phyloP scores from a whole-genome alignment of 768 basidiomycete genomes.

The Daedaleopsis nitida region DNA sequence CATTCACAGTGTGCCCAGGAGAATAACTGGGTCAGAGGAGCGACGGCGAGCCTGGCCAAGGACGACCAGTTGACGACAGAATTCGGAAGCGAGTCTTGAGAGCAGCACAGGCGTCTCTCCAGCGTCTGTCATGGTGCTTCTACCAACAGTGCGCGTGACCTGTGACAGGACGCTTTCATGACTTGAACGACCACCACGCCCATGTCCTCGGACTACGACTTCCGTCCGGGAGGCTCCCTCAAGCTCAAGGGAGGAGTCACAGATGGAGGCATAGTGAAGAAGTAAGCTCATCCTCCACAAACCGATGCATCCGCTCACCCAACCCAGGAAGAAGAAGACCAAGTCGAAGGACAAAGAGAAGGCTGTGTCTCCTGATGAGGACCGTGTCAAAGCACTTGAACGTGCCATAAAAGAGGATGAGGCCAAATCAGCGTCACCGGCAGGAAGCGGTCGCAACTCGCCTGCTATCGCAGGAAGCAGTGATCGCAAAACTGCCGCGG shows the following conservation, averaged over 20 bases:
- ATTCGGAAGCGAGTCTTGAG: too few species aligned
- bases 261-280: constrained; percentile 82
- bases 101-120: too few species aligned
- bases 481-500: constrained; percentile 80
- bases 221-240: constrained; percentile 84
- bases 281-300: constrained; percentile 48
- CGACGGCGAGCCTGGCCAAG: not conserved
- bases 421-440: constrained; percentile 42
- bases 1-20: constrained; percentile 15
- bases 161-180: constrained; percentile 27
- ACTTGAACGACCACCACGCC: constrained; percentile 23
- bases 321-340: constrained; percentile 81
- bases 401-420: constrained; percentile 42
- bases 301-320: constrained; percentile 14
- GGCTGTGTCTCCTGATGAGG: constrained; percentile 44
- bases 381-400: constrained; percentile 53
- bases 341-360: constrained; percentile 52
- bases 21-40: constrained; percentile 4
- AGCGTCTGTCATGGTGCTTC: constrained; percentile 16
- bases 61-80: not conserved
- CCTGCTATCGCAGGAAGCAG: constrained; percentile 52
- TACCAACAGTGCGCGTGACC: constrained; percentile 18
- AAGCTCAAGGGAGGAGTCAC: constrained; percentile 84
- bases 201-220: constrained; percentile 81
- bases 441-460: constrained; percentile 61